A percentile compares a stretch with the other conserved stretches of the same genome.
Conservation (phyloP, 805 yeast species). For the Hanseniaspora mollemarum region DNA sequence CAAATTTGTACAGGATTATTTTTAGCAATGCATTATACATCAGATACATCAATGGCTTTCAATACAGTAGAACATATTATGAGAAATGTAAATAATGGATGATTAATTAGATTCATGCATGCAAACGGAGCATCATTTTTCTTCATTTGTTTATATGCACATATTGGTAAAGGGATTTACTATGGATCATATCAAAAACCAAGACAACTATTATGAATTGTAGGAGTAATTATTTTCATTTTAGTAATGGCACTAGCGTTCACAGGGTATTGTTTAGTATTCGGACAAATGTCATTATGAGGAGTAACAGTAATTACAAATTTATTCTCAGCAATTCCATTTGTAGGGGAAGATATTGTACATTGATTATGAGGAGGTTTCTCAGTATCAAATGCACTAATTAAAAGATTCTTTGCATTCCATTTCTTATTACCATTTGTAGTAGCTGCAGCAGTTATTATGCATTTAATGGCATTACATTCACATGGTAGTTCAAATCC, state of each 20-base stretch:
- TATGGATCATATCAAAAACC: constrained; percentile 17
- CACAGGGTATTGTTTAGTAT: constrained; percentile 16
- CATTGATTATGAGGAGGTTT: constrained; percentile 14
- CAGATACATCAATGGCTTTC: constrained; percentile 7
- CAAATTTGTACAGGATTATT: constrained; percentile 17
- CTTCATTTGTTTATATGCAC: constrained; percentile 18
- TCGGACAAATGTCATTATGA: constrained; percentile 12
- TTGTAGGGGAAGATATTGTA: constrained; percentile 13
- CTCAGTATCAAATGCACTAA: constrained; percentile 5
- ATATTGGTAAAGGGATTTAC: constrained; percentile 18
- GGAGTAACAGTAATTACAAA: constrained; percentile 12
- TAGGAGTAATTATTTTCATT: constrained; percentile 18
- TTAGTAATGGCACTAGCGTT: constrained; percentile 18
- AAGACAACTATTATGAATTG: constrained; percentile 16
- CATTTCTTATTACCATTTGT: constrained; percentile 13
- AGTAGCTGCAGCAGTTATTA: constrained; percentile 11
- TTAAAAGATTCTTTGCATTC: constrained; percentile 15
- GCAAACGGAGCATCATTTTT: constrained; percentile 18
- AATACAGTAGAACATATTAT: constrained; percentile 12
- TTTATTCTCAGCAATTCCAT: constrained; percentile 14
- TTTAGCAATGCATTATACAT: constrained; percentile 12
- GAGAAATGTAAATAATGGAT: constrained; percentile 18
- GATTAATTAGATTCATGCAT: constrained; percentile 17
- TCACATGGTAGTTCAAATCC: constrained; percentile 11
- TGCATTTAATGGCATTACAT: constrained; percentile 15